A percentile compares a stretch with the other conserved stretches of the same genome.
Evolutionary conservation across 1,139 yeast species (phyloP).

Genomic region (Geotrichum candidum): DNA sequence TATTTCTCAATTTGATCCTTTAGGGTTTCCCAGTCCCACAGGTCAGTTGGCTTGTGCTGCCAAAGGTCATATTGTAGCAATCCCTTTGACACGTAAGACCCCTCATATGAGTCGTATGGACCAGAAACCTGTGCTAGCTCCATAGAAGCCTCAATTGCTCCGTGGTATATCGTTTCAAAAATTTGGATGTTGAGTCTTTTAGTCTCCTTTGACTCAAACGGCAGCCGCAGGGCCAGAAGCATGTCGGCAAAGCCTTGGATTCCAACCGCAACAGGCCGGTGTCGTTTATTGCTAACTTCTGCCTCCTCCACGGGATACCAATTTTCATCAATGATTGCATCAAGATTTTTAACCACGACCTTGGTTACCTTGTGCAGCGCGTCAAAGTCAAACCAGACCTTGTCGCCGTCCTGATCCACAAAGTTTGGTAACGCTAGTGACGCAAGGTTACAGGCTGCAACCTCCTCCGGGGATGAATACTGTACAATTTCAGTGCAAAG

Average conservation of each 20-base stretch:
- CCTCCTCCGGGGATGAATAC: slow-evolving; percentile 69
- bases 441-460: slow-evolving; percentile 79
- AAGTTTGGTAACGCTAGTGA: slow-evolving; percentile 71
- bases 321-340: slow-evolving; percentile 62
- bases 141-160: slow-evolving; percentile 63
- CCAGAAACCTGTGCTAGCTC: slow-evolving; percentile 58
- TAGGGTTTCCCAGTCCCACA: slow-evolving; percentile 59
- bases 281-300: slow-evolving; percentile 51
- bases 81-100: slow-evolving; percentile 71
- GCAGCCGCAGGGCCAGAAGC: slow-evolving; percentile 55
- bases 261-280: slow-evolving; percentile 73
- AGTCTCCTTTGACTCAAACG: slow-evolving; percentile 63
- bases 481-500: slow-evolving; percentile 80
- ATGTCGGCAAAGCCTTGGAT: slow-evolving; percentile 78
- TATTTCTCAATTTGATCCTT: slow-evolving; percentile 46
- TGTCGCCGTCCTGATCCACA: slow-evolving; percentile 35
- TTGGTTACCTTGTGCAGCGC: slow-evolving; percentile 58
- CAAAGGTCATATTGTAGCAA: slow-evolving; percentile 65
- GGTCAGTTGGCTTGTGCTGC: slow-evolving; percentile 52
- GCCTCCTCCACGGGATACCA: slow-evolving; percentile 62
- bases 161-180: slow-evolving; percentile 79
- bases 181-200: slow-evolving; percentile 56
- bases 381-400: slow-evolving; percentile 49
- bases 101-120: slow-evolving; percentile 52
- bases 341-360: slow-evolving; percentile 57